A percentile compares a stretch with the other conserved stretches of the same genome.
These are phyloP conservation scores for Monilinia laxa DNA, from an alignment of 2,329 filamentous ascomycete species.

Conservation along the genomic window DNA sequence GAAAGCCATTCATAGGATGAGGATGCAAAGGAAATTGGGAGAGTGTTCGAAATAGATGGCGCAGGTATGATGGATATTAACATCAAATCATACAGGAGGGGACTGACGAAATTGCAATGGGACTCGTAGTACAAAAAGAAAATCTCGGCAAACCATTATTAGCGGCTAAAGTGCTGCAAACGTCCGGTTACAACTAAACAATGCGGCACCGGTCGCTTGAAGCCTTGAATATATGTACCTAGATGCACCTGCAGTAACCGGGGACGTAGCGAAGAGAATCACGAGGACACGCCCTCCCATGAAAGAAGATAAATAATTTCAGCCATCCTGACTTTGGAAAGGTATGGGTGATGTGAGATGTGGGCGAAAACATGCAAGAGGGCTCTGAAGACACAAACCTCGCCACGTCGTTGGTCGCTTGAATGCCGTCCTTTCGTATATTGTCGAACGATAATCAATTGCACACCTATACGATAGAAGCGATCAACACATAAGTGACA, in stretches of 20 bases:
- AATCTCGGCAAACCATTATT: constrained; percentile 23
- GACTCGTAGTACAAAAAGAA: constrained; percentile 8
- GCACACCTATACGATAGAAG: neutral
- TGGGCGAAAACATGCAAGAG: constrained; percentile 8
- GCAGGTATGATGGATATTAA: neutral
- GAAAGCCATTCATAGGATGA: neutral
- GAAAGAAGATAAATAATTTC: constrained; percentile 8
- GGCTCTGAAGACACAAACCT: neutral
- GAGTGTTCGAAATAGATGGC: constrained; percentile 3
- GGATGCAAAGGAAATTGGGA: neutral
- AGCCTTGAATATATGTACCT: constrained; percentile 30
- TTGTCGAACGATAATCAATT: constrained; percentile 7
- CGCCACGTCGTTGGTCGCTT: constrained; percentile 17
- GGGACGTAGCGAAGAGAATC: constrained; percentile 14
- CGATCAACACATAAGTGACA: neutral
- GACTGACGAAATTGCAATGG: neutral
- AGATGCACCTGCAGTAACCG: constrained; percentile 24
- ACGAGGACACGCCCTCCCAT: constrained; percentile 21
- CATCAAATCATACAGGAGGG: neutral
- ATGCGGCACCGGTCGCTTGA: constrained; percentile 26
- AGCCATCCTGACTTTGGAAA: neutral
- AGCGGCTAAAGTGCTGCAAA: constrained; percentile 30
- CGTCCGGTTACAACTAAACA: constrained; percentile 20
- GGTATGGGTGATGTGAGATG: constrained; percentile 15
- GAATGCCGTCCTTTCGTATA: constrained; percentile 6